Conservation (phyloP, 2,329 filamentous ascomycete genomes). For the Nigrospora osmanthi region DNA sequence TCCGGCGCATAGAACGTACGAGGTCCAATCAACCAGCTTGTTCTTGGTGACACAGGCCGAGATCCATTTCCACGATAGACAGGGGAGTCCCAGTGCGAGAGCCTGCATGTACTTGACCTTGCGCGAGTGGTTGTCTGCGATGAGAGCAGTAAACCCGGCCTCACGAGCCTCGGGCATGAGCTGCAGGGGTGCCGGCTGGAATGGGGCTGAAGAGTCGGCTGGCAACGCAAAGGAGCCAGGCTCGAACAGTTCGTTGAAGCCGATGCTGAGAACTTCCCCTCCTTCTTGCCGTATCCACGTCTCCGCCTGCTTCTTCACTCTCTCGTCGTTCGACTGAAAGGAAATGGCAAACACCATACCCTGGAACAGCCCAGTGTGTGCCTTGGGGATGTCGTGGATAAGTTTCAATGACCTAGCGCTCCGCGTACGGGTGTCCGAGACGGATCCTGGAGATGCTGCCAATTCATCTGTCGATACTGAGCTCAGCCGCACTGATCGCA, state of each 20-base stretch:
- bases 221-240: constrained; percentile 21
- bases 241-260: constrained; percentile 78
- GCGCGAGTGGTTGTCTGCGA: constrained; percentile 78
- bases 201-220: constrained; percentile 11
- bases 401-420: constrained; percentile 3
- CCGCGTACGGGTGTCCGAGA: constrained; percentile 14
- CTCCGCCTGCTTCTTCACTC: constrained; percentile 18
- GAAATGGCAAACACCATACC: constrained; percentile 87
- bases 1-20: constrained; percentile 81
- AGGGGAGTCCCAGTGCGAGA: constrained; percentile 80
- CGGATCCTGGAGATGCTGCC: constrained; percentile 27
- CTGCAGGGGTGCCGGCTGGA: constrained; percentile 28
- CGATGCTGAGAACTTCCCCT: constrained; percentile 61
- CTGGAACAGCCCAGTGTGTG: constrained; percentile 46
- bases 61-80: constrained; percentile 76
- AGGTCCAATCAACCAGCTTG: constrained; percentile 62
- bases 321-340: constrained; percentile 36
- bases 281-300: constrained; percentile 59
- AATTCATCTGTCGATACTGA: constrained; percentile 40
- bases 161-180: constrained; percentile 49
- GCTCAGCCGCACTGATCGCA: no score
- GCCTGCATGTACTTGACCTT: constrained; percentile 93
- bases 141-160: constrained; percentile 73
- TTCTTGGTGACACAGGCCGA: constrained; percentile 58
- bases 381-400: neutral